Evolutionary conservation across 305 asterid genomes (phyloP).

Genomic region (Rubia occidens): DNA sequence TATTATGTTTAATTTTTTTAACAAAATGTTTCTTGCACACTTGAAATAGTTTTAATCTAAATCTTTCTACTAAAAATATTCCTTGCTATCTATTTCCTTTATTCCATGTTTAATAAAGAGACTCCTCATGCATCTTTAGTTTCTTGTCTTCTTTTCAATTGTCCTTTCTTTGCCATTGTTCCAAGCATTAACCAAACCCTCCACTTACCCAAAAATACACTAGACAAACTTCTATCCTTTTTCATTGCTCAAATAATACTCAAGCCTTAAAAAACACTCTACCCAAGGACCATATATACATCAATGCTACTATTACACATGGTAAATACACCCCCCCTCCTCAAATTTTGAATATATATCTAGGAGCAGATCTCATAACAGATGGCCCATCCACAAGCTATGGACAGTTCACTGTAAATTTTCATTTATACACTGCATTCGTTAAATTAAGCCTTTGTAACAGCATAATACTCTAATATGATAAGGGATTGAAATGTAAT

Average conservation of each 20-base stretch:
- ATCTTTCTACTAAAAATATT: not conserved
- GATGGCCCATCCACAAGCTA: too few relatives aligned
- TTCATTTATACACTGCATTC: too few relatives aligned
- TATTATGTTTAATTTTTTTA: too few relatives aligned
- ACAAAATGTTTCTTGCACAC: too few relatives aligned
- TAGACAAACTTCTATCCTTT: not conserved
- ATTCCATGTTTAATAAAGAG: slow-evolving; percentile 29
- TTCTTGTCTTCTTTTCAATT: slow-evolving; percentile 24
- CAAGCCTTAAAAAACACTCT: not conserved
- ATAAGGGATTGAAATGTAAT: too few relatives aligned
- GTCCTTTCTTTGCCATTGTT: slow-evolving; percentile 13
- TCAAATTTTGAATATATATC: too few relatives aligned
- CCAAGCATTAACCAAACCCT: not conserved
- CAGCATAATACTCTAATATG: too few relatives aligned
- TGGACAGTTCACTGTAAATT: too few relatives aligned
- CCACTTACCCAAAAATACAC: not conserved
- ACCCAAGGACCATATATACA: not conserved
- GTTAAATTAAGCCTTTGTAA: too few relatives aligned
- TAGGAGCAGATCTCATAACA: too few relatives aligned
- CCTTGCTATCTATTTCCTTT: slow-evolving; percentile 30
- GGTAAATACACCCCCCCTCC: not conserved
- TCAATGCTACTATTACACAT: not conserved
- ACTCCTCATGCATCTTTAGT: slow-evolving; percentile 21
- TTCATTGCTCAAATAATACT: not conserved
- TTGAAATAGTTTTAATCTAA: too few relatives aligned